Conservation (phyloP, 2,329 filamentous ascomycete species). For the Cytospora chrysosperma region DNA sequence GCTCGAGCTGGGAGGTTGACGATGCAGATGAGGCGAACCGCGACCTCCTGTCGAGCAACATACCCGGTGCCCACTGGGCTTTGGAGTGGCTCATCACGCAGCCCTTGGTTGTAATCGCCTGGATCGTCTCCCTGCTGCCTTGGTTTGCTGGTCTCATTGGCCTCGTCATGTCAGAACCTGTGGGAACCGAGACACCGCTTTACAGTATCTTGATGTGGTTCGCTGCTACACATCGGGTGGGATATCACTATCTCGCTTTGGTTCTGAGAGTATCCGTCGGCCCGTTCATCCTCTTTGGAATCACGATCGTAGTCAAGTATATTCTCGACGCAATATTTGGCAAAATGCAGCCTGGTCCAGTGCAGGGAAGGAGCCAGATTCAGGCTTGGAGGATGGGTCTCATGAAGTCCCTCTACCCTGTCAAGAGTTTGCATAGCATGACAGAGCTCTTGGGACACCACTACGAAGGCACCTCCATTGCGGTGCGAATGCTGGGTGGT, state of each 20-base stretch:
- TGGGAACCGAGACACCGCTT: conserved; percentile 36
- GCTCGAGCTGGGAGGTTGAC: conserved; percentile 54
- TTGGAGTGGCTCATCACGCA: conserved; percentile 42
- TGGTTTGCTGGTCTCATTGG: conserved; percentile 46
- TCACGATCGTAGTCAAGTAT: conserved; percentile 41
- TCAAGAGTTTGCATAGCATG: conserved; percentile 44
- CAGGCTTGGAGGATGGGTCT: conserved; percentile 45
- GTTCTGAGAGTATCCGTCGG: conserved; percentile 40
- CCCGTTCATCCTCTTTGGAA: conserved; percentile 45
- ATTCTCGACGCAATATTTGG: conserved; percentile 42
- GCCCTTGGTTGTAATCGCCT: conserved; percentile 42
- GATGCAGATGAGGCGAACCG: conserved; percentile 46
- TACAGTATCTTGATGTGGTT: conserved; percentile 50
- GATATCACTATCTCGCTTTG: conserved; percentile 50
- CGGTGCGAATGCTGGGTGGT: conserved; percentile 50
- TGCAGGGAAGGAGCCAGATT: conserved; percentile 35
- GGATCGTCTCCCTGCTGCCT: conserved; percentile 45
- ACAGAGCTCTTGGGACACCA: conserved; percentile 53
- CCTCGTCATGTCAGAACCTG: conserved; percentile 42
- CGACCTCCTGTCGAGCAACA: conserved; percentile 39
- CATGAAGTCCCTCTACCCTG: conserved; percentile 45
- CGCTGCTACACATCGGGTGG: conserved; percentile 44
- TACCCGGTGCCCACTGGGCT: conserved; percentile 44
- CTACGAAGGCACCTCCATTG: conserved; percentile 53
- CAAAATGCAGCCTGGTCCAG: conserved; percentile 35